Evolutionary conservation across 305 asterid species (phyloP).

Genomic region (Fraxinus sp.): DNA sequence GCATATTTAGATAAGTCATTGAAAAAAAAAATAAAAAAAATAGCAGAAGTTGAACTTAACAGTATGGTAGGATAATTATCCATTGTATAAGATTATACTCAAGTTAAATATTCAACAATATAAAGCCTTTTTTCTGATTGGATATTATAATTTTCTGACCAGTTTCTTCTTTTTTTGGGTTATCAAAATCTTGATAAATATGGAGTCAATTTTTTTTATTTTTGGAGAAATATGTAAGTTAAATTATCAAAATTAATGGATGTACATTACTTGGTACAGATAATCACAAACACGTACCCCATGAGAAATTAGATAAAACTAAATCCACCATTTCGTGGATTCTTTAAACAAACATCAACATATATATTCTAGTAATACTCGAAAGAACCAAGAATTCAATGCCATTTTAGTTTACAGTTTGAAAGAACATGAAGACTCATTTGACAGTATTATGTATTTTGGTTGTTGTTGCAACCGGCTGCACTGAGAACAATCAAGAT

Average conservation of each 20-base stretch:
- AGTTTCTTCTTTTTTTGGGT: background rate
- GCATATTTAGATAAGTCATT: no score
- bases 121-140: no score
- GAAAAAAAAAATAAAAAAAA: no score
- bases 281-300: background rate
- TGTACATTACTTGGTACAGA: background rate
- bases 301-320: background rate
- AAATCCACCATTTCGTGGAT: background rate
- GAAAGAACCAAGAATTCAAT: background rate
- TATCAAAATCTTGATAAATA: background rate
- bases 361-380: background rate
- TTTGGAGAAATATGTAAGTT: background rate
- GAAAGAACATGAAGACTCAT: background rate
- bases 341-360: background rate
- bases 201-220: background rate
- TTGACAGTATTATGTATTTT: background rate
- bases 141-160: no score
- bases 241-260: background rate
- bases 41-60: no score
- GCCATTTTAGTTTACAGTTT: background rate
- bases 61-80: no score
- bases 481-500: background rate
- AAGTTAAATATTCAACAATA: no score
- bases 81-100: no score
- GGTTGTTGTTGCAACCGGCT: background rate